phyloP scores from a whole-genome alignment of 2,329 filamentous ascomycete genomes.

The Myriosclerotinia curreyana region DNA sequence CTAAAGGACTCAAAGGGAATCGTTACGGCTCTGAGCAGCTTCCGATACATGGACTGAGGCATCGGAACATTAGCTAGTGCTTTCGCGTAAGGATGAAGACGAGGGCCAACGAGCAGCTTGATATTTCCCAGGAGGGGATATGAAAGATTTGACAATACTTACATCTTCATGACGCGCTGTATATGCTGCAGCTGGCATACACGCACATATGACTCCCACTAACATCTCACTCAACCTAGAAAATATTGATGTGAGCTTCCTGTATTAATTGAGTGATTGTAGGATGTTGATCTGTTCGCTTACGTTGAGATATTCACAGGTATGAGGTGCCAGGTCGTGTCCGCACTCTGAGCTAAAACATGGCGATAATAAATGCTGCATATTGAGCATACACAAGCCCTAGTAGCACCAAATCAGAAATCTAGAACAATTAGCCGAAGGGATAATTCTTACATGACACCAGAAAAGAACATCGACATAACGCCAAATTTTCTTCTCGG shows the following conservation, averaged over 20 bases:
- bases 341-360: not conserved
- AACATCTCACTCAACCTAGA: not conserved
- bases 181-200: slow-evolving; percentile 5
- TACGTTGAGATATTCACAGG: not conserved
- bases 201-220: not conserved
- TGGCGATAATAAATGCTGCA: slow-evolving; percentile 4
- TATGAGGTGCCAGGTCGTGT: not conserved
- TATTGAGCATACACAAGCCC: slow-evolving; percentile 3
- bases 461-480: slow-evolving; percentile 9
- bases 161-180: not conserved
- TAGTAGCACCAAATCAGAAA: not conserved
- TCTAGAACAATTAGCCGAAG: not conserved
- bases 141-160: not conserved
- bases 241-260: not conserved
- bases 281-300: not conserved
- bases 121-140: not conserved
- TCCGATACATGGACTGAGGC: not conserved
- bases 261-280: too few relatives aligned
- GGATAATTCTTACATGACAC: not conserved
- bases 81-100: not conserved
- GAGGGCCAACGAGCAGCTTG: not conserved
- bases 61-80: not conserved
- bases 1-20: not conserved
- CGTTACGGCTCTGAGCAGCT: not conserved
- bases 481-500: slow-evolving; percentile 2